Evolutionary conservation across 2,329 filamentous ascomycete species (phyloP).

Genomic region (Pyrenophora graminea): DNA sequence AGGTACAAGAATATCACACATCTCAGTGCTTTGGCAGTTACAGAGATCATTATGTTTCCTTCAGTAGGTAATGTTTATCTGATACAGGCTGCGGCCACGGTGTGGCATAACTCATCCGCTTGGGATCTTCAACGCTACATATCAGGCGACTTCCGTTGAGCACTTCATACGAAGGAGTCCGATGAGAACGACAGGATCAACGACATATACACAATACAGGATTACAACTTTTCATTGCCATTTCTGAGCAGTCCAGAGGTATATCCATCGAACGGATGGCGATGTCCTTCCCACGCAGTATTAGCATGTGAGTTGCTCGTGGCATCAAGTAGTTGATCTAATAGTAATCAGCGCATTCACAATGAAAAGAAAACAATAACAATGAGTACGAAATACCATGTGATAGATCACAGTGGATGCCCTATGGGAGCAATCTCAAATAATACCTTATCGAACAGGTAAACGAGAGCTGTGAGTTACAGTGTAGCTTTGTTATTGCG

Average conservation of each 20-base stretch:
- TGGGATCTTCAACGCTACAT: background rate
- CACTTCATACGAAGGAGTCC: background rate
- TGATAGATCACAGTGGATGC: slow-evolving; percentile 14
- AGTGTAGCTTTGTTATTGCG: slow-evolving; percentile 34
- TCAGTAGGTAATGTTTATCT: slow-evolving; percentile 18
- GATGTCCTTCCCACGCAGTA: slow-evolving; percentile 10
- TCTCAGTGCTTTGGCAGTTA: slow-evolving; percentile 16
- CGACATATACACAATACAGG: too few species aligned
- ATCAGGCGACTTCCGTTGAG: background rate
- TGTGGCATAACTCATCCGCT: slow-evolving; percentile 8
- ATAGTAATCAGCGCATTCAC: background rate
- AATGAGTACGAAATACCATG: slow-evolving; percentile 11
- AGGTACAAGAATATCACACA: slow-evolving; percentile 6
- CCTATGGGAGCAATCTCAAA: slow-evolving; percentile 6
- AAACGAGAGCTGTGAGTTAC: slow-evolving; percentile 29
- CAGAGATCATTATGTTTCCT: slow-evolving; percentile 16
- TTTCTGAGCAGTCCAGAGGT: background rate
- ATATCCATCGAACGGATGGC: slow-evolving; percentile 19
- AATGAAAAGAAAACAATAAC: background rate
- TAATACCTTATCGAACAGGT: slow-evolving; percentile 29
- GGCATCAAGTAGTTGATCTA: too few species aligned
- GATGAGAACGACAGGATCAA: too few species aligned
- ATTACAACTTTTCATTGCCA: too few species aligned
- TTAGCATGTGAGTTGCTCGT: background rate
- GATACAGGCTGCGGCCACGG: slow-evolving; percentile 8